A percentile compares a stretch with the other conserved stretches of the same genome.
Conservation (phyloP, 148 eudicot species). For the Pharnaceum exiguum region DNA sequence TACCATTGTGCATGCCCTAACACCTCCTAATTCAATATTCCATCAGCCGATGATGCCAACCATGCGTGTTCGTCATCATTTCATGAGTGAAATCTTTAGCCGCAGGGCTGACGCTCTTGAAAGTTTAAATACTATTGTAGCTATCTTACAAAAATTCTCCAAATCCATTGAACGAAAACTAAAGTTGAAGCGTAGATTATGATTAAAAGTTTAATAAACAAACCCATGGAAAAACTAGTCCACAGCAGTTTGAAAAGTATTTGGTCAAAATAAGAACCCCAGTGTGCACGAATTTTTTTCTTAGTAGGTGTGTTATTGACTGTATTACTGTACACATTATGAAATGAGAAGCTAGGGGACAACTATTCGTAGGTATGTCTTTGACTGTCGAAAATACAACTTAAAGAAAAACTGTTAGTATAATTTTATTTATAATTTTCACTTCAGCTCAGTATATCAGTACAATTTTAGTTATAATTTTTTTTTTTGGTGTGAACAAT, state of each 20-base stretch:
- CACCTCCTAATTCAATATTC: no score
- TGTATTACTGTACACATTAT: no score
- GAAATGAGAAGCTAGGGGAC: no score
- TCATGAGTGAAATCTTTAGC: no score
- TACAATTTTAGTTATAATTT: not conserved
- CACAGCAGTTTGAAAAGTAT: conserved; percentile 14
- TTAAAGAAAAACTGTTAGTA: not conserved
- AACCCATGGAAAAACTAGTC: conserved; percentile 3
- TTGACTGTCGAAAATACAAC: conserved; percentile 16
- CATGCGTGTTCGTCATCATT: no score
- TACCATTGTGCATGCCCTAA: no score
- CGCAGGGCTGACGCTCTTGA: no score
- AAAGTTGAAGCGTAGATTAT: not conserved
- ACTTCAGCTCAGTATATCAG: not conserved
- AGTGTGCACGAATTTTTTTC: not conserved
- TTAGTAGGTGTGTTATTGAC: conserved; percentile 22
- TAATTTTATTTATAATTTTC: not conserved
- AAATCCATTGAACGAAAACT: not conserved
- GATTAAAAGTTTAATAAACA: not conserved
- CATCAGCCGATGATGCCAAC: no score
- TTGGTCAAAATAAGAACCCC: conserved; percentile 16
- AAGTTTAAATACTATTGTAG: no score
- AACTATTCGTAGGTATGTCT: conserved; percentile 15
- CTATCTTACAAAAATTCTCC: no score
- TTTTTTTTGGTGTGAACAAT: no score